phyloP scores from a whole-genome alignment of 192 early-diverging fungal species.

The Coemansia sp. region DNA sequence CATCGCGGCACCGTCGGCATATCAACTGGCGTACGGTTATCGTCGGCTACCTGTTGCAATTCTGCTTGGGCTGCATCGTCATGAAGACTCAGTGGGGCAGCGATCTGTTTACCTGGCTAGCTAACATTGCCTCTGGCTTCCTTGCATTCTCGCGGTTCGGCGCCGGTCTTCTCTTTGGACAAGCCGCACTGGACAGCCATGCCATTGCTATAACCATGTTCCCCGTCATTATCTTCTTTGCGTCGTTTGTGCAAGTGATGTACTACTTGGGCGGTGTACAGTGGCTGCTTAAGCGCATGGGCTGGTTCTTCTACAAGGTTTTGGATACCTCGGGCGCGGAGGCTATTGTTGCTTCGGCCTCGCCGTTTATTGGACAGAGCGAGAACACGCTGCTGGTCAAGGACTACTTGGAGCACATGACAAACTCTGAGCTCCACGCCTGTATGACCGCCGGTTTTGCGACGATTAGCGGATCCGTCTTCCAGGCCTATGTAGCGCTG shows the following conservation, averaged over 20 bases:
- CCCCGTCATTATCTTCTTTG: slow-evolving; percentile 88
- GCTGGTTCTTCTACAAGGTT: slow-evolving; percentile 66
- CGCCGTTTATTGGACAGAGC: slow-evolving; percentile 85
- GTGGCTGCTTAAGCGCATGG: slow-evolving; percentile 72
- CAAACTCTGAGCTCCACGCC: slow-evolving; percentile 82
- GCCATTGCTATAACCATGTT: slow-evolving; percentile 74
- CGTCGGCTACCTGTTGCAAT: slow-evolving; percentile 72
- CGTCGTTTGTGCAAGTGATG: slow-evolving; percentile 79
- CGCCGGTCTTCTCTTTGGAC: slow-evolving; percentile 65
- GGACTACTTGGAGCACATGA: slow-evolving; percentile 83
- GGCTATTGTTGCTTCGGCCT: slow-evolving; percentile 81
- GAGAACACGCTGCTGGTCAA: slow-evolving; percentile 83
- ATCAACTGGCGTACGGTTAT: slow-evolving; percentile 79
- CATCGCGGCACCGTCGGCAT: slow-evolving; percentile 66
- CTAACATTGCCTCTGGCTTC: slow-evolving; percentile 63
- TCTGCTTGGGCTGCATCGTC: slow-evolving; percentile 79
- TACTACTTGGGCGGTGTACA: slow-evolving; percentile 85
- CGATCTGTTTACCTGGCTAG: slow-evolving; percentile 72
- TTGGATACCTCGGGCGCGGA: slow-evolving; percentile 83
- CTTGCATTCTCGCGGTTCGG: slow-evolving; percentile 69
- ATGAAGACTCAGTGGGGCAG: slow-evolving; percentile 71
- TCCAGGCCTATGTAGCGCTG: slow-evolving; percentile 72
- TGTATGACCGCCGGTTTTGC: slow-evolving; percentile 88
- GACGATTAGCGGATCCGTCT: slow-evolving; percentile 86
- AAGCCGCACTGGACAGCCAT: slow-evolving; percentile 40